These are phyloP conservation scores for Leccinum arenicola DNA, from an alignment of 768 basidiomycete species.

Conservation along the genomic window DNA sequence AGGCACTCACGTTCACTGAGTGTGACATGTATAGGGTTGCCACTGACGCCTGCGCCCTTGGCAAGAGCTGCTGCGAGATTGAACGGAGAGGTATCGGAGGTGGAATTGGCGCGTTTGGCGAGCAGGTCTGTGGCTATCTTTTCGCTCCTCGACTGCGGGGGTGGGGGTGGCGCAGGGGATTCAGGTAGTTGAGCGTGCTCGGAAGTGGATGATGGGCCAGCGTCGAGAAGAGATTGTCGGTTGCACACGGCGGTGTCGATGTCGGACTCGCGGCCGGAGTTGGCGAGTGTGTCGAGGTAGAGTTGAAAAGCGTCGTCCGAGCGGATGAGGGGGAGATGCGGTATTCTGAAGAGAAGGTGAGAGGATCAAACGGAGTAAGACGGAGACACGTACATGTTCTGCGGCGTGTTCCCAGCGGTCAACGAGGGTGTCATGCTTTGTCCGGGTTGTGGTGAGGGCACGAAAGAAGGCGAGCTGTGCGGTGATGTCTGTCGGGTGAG, in stretches of 20 bases:
- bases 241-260: constrained; percentile 65
- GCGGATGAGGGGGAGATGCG: constrained; percentile 63
- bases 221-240: constrained; percentile 60
- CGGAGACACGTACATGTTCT: constrained; percentile 64
- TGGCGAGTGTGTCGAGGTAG: constrained; percentile 69
- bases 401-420: constrained; percentile 81
- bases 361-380: neutral
- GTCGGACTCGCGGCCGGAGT: constrained; percentile 52
- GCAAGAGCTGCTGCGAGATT: constrained; percentile 42
- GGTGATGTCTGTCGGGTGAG: constrained; percentile 61
- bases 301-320: constrained; percentile 72
- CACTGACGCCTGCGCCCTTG: constrained; percentile 41
- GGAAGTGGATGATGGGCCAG: constrained; percentile 23
- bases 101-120: constrained; percentile 21
- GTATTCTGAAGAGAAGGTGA: constrained; percentile 48
- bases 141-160: constrained; percentile 36
- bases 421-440: constrained; percentile 67
- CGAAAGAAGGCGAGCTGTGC: constrained; percentile 71
- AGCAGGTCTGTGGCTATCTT: constrained; percentile 42
- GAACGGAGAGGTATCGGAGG: constrained; percentile 8
- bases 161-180: constrained; percentile 3
- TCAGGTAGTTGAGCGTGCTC: constrained; percentile 13
- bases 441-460: constrained; percentile 61
- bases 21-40: constrained; percentile 74
- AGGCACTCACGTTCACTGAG: constrained; percentile 71